These are phyloP conservation scores for Rhodamnia argentea DNA, from an alignment of 345 rosid genomes.

Conservation along the genomic window DNA sequence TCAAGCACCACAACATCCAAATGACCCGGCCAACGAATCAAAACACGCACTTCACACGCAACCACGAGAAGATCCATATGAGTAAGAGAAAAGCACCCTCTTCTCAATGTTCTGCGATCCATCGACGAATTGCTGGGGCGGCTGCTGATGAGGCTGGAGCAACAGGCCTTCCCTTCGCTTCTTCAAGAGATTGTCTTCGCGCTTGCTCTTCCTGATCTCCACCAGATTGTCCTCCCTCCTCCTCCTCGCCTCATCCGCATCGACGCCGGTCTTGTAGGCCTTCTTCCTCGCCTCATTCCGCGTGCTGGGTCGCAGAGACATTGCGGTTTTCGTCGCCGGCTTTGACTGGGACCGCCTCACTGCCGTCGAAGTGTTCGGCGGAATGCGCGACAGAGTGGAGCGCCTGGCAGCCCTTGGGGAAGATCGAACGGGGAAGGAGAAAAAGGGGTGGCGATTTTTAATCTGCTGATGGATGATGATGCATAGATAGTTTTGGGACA, in stretches of 20 bases:
- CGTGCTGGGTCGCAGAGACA: slow-evolving; percentile 56
- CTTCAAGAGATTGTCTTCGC: slow-evolving; percentile 66
- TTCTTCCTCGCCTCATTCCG: slow-evolving; percentile 63
- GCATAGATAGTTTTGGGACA: not conserved
- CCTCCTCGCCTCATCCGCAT: slow-evolving; percentile 69
- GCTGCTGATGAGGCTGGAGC: slow-evolving; percentile 37
- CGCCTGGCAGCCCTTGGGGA: not conserved
- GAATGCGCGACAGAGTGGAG: not conserved
- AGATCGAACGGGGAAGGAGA: not conserved
- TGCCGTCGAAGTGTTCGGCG: not conserved
- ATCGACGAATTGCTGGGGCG: slow-evolving; percentile 7
- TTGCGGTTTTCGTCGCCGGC: not conserved
- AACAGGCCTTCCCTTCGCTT: slow-evolving; percentile 60
- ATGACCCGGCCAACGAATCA: not conserved
- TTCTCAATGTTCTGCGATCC: slow-evolving; percentile 45
- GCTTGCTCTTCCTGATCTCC: slow-evolving; percentile 68
- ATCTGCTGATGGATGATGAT: not conserved
- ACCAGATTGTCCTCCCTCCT: slow-evolving; percentile 72
- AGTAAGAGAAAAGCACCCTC: slow-evolving; percentile 27
- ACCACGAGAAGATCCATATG: not conserved
- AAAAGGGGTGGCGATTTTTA: not conserved
- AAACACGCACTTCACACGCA: not conserved
- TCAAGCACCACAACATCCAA: not conserved
- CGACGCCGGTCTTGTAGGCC: slow-evolving; percentile 62
- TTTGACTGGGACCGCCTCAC: not conserved